These are phyloP conservation scores for Talaromyces islandicus DNA, from an alignment of 2,329 filamentous ascomycete genomes.

Conservation along the genomic window DNA sequence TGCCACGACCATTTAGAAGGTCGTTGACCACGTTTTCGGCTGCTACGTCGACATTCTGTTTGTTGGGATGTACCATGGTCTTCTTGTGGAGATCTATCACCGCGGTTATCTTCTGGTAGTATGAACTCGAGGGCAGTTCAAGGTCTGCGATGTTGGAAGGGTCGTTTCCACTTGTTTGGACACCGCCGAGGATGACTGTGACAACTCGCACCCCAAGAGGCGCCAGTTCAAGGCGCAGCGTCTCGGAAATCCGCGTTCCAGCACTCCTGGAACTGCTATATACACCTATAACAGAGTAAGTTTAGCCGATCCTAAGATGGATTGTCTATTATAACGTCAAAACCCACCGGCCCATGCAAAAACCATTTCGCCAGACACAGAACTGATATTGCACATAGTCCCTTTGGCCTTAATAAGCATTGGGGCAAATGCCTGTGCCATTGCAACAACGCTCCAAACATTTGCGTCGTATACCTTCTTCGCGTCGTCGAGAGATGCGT, in stretches of 20 bases:
- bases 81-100: conserved; percentile 3
- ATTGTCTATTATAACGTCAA: neutral
- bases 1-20: neutral
- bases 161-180: conserved; percentile 2
- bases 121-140: neutral
- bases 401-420: conserved; percentile 15
- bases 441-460: conserved; percentile 26
- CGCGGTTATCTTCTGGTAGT: neutral
- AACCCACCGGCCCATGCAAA: conserved; percentile 3
- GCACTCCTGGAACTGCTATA: conserved; percentile 2
- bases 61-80: conserved; percentile 1
- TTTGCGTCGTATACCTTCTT: conserved; percentile 31
- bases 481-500: conserved; percentile 23
- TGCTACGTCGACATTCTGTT: conserved; percentile 1
- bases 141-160: neutral
- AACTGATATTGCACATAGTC: conserved; percentile 4
- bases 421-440: conserved; percentile 30
- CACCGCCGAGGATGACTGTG: conserved; percentile 4
- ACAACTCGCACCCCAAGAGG: conserved; percentile 4
- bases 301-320: neutral
- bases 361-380: conserved; percentile 1
- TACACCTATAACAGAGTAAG: neutral
- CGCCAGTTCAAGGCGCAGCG: neutral
- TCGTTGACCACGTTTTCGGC: conserved; percentile 3
- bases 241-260: conserved; percentile 1